Evolutionary conservation across 345 rosid species (phyloP), one percentile per base, ranked within the genome.

Genomic region (Gossypium arboreum): DNA sequence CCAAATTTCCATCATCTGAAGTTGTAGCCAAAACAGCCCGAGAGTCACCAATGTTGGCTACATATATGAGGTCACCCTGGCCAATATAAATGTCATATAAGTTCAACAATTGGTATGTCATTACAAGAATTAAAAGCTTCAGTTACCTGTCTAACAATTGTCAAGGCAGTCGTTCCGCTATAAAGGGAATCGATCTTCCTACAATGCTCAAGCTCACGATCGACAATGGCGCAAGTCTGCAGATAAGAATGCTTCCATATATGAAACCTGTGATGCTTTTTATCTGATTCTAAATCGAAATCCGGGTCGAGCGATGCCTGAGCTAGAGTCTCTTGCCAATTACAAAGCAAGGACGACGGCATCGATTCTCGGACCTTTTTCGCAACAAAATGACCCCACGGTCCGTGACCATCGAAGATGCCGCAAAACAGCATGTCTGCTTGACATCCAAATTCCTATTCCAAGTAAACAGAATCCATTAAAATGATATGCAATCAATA

Each of bases 331-430:
- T 92, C 97, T 78, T 92, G 97, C 98, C 96, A 94, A 78, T 86
- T 86, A 73, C 86, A 83, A 50, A 94, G 85, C 79, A 94, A 79
- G 54, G 82, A 83, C 17, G 84, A 25, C 29, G 98, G 97, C 97
- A 94, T 79, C 0, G 94, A 84, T 73, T 94, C 84, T 17, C 93
- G 78, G 45, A 94, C 98, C 83, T 79, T 88, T 75, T 92, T 92
- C 2, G 98, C 85, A 44, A 94, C 98, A 54, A 67, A 92, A 80
- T 94, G 98, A 16, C 98, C 98, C 98, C 98, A 94, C 0, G 88
- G 90, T 76, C 98, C 98, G 55, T 94, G 98, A 68, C 98, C 98
- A 76, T 94, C 98, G 69, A 91, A 94, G 80, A 94, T 87, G 76
- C 98, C 98, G 58, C 98, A 94, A 56, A 92, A 94, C 17, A 83